These are phyloP conservation scores for Bocquillonia castaneifolia DNA, from an alignment of 441 rosid genomes.

Conservation along the genomic window DNA sequence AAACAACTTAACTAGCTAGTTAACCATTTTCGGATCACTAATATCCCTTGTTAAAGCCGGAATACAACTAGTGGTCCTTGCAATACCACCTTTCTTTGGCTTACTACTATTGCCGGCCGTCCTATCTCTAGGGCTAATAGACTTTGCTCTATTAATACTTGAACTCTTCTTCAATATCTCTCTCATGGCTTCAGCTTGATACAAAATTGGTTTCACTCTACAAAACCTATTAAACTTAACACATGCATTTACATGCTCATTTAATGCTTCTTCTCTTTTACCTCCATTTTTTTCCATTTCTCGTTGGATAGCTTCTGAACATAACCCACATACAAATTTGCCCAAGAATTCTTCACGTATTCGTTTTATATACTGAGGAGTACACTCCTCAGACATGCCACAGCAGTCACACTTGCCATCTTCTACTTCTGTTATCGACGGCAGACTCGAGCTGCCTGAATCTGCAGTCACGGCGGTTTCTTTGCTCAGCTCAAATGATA, in stretches of 20 bases:
- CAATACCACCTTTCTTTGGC: conserved; percentile 31
- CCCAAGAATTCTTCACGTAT: conserved; percentile 61
- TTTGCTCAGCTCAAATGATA: conserved; percentile 26
- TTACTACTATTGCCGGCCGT: conserved; percentile 19
- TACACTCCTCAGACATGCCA: conserved; percentile 89
- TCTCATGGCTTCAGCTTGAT: conserved; percentile 85
- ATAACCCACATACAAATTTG: conserved; percentile 80
- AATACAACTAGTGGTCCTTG: conserved; percentile 75
- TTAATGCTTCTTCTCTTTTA: conserved; percentile 58
- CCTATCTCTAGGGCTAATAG: conserved; percentile 37
- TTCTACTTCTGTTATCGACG: conserved; percentile 55
- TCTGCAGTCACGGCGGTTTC: not conserved
- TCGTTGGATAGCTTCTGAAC: conserved; percentile 77
- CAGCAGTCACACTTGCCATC: conserved; percentile 89
- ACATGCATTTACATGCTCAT: conserved; percentile 68
- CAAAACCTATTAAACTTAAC: conserved; percentile 68
- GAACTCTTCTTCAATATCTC: conserved; percentile 58
- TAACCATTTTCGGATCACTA: conserved; percentile 24
- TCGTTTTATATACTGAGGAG: conserved; percentile 56
- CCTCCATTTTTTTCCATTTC: conserved; percentile 62
- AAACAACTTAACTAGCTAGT: conserved; percentile 12
- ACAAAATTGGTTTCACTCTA: conserved; percentile 62
- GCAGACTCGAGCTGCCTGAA: not conserved
- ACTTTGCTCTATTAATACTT: conserved; percentile 30
- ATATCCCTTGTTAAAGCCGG: conserved; percentile 48